Evolutionary conservation across 2,329 filamentous ascomycete genomes (phyloP).

Genomic region (Colletotrichum cuscutae): DNA sequence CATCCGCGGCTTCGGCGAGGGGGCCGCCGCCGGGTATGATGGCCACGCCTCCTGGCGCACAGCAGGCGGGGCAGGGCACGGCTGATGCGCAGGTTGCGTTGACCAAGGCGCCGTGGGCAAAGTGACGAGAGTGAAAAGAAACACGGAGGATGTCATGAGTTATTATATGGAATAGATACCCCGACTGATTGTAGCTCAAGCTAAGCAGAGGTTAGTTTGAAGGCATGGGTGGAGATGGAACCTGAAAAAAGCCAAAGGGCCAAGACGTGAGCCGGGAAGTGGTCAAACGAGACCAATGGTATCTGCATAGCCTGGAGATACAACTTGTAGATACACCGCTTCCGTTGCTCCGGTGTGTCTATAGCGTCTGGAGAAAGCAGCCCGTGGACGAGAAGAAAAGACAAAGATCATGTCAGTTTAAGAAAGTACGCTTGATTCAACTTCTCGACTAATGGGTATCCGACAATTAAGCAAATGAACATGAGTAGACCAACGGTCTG

Average conservation of each 20-base stretch:
- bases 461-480: constrained; percentile 34
- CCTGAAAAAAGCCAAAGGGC: not conserved
- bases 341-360: not conserved
- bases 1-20: constrained; percentile 5
- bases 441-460: constrained; percentile 34
- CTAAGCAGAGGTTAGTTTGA: not conserved
- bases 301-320: not conserved
- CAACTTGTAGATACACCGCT: not conserved
- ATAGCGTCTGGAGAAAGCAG: not conserved
- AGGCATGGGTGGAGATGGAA: not conserved
- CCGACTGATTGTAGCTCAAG: not conserved
- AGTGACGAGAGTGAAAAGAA: constrained; percentile 36
- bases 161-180: not conserved
- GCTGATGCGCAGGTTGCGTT: constrained; percentile 51
- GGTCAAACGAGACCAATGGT: not conserved
- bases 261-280: no score
- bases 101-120: constrained; percentile 61
- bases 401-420: not conserved
- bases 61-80: constrained; percentile 36
- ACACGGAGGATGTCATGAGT: not conserved
- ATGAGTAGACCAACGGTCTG: constrained; percentile 15
- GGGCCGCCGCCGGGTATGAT: constrained; percentile 25
- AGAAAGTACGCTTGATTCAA: constrained; percentile 26
- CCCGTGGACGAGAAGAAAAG: not conserved
- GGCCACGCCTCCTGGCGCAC: constrained; percentile 32